These are phyloP conservation scores for Solanum acaule DNA, from an alignment of 257 asterid genomes.

Conservation along the genomic window DNA sequence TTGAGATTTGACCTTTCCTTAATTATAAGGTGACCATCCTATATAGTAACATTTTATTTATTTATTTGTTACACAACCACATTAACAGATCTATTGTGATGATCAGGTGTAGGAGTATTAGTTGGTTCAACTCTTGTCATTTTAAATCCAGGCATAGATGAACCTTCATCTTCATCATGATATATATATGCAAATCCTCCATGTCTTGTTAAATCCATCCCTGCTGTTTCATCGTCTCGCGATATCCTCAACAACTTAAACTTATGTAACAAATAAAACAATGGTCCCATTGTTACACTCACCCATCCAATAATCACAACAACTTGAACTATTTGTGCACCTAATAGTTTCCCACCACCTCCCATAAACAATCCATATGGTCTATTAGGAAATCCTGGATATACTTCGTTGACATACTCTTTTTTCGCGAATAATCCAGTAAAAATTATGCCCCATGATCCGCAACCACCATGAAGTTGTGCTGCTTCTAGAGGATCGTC, in stretches of 20 bases:
- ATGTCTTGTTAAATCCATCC: conserved; percentile 96
- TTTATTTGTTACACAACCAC: neutral
- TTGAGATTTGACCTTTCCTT: neutral
- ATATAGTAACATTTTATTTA: neutral
- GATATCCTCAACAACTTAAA: conserved; percentile 67
- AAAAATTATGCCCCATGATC: conserved; percentile 77
- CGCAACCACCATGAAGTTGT: conserved; percentile 92
- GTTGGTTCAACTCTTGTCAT: conserved; percentile 51
- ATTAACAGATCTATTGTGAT: neutral
- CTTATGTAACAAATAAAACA: conserved; percentile 43
- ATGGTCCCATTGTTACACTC: conserved; percentile 77
- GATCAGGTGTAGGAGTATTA: neutral
- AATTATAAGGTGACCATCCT: neutral
- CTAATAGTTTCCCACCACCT: conserved; percentile 64
- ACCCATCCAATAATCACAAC: conserved; percentile 80
- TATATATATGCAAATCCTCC: conserved; percentile 79
- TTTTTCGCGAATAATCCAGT: conserved; percentile 65
- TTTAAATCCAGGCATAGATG: conserved; percentile 22
- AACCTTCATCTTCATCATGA: conserved; percentile 38
- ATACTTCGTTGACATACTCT: conserved; percentile 61
- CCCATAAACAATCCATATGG: conserved; percentile 91
- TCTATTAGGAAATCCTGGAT: conserved; percentile 37
- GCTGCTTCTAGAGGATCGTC: conserved; percentile 97
- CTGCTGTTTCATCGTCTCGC: conserved; percentile 71
- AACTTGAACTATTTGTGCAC: conserved; percentile 65